phyloP scores from a whole-genome alignment of 164 flowering plant genomes.

The Aristolochia fimbriata region DNA sequence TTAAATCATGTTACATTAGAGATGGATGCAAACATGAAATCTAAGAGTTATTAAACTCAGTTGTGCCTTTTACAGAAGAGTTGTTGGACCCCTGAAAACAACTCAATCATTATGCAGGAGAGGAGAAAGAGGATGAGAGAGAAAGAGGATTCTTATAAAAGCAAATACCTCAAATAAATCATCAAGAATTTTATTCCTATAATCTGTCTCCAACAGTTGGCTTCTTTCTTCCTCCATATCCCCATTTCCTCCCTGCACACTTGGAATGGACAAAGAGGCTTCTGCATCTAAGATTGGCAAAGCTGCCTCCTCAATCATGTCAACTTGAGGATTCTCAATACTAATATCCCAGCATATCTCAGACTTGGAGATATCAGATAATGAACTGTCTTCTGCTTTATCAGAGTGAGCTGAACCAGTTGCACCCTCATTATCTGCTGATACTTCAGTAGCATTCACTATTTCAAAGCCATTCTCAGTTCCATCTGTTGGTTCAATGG shows the following conservation, averaged over 20 bases:
- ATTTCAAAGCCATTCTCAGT: conserved; percentile 85
- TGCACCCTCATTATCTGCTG: conserved; percentile 22
- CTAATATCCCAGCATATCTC: conserved; percentile 83
- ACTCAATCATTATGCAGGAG: too few species aligned
- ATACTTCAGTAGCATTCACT: conserved; percentile 52
- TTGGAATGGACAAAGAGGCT: conserved; percentile 18
- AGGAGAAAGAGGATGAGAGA: too few species aligned
- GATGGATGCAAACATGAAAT: too few species aligned
- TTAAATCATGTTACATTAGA: too few species aligned
- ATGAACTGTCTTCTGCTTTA: conserved; percentile 19
- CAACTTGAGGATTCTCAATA: conserved; percentile 65
- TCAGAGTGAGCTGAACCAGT: conserved; percentile 17
- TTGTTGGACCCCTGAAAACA: too few species aligned
- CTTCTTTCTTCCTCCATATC: conserved; percentile 46
- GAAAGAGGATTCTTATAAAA: too few species aligned
- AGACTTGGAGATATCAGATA: conserved; percentile 29
- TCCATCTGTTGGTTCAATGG: conserved; percentile 61
- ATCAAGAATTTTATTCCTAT: conserved; percentile 86
- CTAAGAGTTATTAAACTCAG: too few species aligned
- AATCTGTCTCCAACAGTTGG: conserved; percentile 88
- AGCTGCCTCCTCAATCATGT: conserved; percentile 28
- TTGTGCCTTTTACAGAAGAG: too few species aligned
- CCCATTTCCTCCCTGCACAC: conserved; percentile 16
- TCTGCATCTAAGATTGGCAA: conserved; percentile 16
- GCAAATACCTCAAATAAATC: conserved; percentile 84